These are phyloP conservation scores for Cordyceps fumosorosea DNA, from an alignment of 2,329 filamentous ascomycete species.

Conservation along the genomic window DNA sequence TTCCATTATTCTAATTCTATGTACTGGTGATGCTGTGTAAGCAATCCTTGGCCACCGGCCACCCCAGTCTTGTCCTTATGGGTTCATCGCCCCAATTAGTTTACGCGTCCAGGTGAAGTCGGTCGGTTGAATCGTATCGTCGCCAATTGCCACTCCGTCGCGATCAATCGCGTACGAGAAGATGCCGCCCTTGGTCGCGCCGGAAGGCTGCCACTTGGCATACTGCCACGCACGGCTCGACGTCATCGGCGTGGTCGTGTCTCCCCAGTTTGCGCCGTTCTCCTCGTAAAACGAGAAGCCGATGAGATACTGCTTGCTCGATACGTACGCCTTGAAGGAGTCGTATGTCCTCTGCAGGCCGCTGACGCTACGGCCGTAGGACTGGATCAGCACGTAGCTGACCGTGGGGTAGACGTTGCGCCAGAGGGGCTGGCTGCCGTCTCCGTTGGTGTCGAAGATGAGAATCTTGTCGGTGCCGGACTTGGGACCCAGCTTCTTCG, in stretches of 20 bases:
- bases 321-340: conserved; percentile 3
- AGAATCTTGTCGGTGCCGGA: conserved; percentile 10
- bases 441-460: conserved; percentile 11
- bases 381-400: conserved; percentile 11
- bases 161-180: conserved; percentile 13
- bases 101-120: conserved; percentile 6
- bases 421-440: conserved; percentile 8
- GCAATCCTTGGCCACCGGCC: background rate
- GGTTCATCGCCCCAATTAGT: conserved; percentile 10
- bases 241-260: conserved; percentile 4
- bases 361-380: conserved; percentile 9
- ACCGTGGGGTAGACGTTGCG: conserved; percentile 5
- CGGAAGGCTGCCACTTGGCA: conserved; percentile 11
- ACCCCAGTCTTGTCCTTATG: background rate
- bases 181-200: conserved; percentile 10
- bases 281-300: conserved; percentile 13
- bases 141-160: conserved; percentile 6
- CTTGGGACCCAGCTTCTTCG: conserved; percentile 11
- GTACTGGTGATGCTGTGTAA: background rate
- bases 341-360: conserved; percentile 5
- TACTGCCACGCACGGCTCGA: conserved; percentile 9
- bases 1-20: too few relatives aligned
- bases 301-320: conserved; percentile 10
- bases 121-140: background rate
- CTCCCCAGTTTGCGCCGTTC: conserved; percentile 3